phyloP scores from a whole-genome alignment of 441 rosid genomes.

The Melastoma candidum region DNA sequence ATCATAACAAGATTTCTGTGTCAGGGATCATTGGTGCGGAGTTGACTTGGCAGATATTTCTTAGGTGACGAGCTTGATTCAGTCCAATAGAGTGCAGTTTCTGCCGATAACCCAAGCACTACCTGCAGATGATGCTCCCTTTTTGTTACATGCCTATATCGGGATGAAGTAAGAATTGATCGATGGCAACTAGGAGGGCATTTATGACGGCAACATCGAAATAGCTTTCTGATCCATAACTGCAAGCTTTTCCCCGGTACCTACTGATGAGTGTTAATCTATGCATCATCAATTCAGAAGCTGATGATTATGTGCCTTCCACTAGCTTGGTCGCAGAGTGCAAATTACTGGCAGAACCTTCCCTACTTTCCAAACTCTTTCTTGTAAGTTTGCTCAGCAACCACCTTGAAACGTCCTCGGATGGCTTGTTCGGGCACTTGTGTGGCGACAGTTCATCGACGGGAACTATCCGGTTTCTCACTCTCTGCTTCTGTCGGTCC shows the following conservation, averaged over 20 bases:
- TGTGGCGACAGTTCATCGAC: slow-evolving; percentile 22
- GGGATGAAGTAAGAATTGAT: not conserved
- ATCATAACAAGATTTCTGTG: not conserved
- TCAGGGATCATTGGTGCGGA: slow-evolving; percentile 15
- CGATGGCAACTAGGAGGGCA: not conserved
- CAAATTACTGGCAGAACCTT: slow-evolving; percentile 21
- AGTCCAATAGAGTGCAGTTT: slow-evolving; percentile 55
- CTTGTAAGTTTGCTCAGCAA: slow-evolving; percentile 48
- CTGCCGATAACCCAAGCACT: slow-evolving; percentile 50
- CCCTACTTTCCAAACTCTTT: slow-evolving; percentile 41
- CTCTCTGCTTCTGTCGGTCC: slow-evolving; percentile 32
- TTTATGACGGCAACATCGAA: slow-evolving; percentile 25
- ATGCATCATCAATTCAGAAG: slow-evolving; percentile 34
- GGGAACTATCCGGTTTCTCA: slow-evolving; percentile 16
- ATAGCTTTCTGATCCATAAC: slow-evolving; percentile 53
- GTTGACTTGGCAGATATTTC: slow-evolving; percentile 49
- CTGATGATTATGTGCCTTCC: slow-evolving; percentile 46
- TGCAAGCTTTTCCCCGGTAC: slow-evolving; percentile 26
- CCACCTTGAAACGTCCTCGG: slow-evolving; percentile 63
- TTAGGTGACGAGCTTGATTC: too few relatives aligned
- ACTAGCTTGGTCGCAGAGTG: slow-evolving; percentile 20
- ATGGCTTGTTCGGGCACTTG: slow-evolving; percentile 47
- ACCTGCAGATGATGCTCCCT: slow-evolving; percentile 72
- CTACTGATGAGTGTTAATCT: slow-evolving; percentile 32
- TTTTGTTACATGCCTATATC: slow-evolving; percentile 65